Evolutionary conservation across 2,329 filamentous ascomycete species (phyloP).

Genomic region (Ophiostoma sp.): DNA sequence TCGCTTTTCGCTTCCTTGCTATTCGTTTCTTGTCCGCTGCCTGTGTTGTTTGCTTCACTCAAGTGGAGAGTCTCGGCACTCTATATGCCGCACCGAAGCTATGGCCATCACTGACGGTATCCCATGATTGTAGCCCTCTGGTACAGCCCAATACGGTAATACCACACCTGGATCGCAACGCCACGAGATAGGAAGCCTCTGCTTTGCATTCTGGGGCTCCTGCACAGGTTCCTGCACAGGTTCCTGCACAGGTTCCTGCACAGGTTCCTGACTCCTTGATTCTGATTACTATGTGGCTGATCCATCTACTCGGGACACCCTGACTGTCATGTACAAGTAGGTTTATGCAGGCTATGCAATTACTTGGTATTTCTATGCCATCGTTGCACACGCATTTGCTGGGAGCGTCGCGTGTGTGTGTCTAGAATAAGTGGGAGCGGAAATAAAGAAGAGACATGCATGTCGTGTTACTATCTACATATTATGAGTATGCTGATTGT

Average conservation of each 20-base stretch:
- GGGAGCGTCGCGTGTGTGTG: background rate
- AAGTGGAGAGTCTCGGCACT: background rate
- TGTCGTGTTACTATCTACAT: background rate
- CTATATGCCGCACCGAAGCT: constrained; percentile 1
- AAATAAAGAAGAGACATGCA: constrained; percentile 9
- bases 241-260: background rate
- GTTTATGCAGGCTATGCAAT: background rate
- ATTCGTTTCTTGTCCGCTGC: background rate
- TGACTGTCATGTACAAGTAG: constrained; percentile 1
- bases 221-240: background rate
- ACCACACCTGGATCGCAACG: background rate
- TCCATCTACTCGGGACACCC: background rate
- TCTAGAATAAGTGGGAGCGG: background rate
- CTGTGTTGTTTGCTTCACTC: background rate
- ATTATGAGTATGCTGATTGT: background rate
- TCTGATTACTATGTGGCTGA: background rate
- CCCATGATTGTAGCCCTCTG: background rate
- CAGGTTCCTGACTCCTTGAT: background rate
- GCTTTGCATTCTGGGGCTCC: too few species aligned
- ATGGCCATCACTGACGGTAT: background rate
- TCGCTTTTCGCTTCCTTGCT: background rate
- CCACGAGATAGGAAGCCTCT: background rate
- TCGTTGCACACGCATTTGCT: background rate
- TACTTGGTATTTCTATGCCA: background rate
- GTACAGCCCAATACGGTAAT: too few species aligned